Evolutionary conservation across 1,284 basidiomycete genomes (phyloP).

Genomic region (Cystobasidium pallidum): DNA sequence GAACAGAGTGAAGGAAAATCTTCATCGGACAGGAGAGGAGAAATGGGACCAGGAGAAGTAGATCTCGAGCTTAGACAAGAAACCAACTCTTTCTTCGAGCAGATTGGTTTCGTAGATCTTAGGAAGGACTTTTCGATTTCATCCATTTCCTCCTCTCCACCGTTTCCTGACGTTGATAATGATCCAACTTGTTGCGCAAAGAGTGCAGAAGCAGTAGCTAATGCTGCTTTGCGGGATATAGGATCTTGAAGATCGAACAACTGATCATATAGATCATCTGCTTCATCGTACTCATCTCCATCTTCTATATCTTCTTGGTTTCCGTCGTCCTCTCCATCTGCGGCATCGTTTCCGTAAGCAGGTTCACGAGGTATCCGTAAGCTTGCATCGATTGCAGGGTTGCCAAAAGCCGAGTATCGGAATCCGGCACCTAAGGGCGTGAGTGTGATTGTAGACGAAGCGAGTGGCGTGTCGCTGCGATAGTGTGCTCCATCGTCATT

Average conservation of each 20-base stretch:
- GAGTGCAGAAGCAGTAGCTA: constrained; percentile 4
- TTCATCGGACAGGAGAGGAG: constrained; percentile 41
- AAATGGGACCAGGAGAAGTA: constrained; percentile 39
- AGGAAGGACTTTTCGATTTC: constrained; percentile 41
- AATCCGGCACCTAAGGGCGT: background rate
- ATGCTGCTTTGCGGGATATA: constrained; percentile 8
- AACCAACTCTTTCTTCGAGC: constrained; percentile 30
- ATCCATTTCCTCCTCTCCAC: constrained; percentile 12
- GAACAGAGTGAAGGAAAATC: constrained; percentile 31
- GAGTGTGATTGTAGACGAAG: constrained; percentile 6
- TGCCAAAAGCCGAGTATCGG: background rate
- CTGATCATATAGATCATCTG: constrained; percentile 35
- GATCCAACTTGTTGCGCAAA: background rate
- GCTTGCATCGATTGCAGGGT: background rate
- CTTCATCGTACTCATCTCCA: constrained; percentile 32
- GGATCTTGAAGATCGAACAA: constrained; percentile 22
- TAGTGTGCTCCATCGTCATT: background rate
- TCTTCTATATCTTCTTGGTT: constrained; percentile 29
- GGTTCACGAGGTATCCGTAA: constrained; percentile 23
- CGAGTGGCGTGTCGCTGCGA: constrained; percentile 6
- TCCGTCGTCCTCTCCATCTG: constrained; percentile 31
- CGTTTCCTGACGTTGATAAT: background rate
- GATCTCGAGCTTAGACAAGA: constrained; percentile 37
- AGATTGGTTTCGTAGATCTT: constrained; percentile 31
- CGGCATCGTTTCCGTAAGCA: constrained; percentile 18